Conservation (phyloP, 805 yeast species). For the Starmerella cellae region DNA sequence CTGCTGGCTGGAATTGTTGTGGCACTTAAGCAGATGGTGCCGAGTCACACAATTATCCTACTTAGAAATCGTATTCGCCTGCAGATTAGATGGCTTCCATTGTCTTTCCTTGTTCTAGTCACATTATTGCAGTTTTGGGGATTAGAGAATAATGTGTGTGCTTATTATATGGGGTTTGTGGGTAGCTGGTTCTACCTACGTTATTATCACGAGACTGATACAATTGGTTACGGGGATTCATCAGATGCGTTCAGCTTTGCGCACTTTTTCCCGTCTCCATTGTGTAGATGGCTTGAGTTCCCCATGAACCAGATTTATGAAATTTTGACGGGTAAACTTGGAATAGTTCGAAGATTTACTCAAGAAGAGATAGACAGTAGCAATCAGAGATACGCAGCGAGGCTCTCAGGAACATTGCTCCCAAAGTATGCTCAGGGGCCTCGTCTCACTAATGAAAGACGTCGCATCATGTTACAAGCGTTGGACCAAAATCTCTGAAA, state of each 20-base stretch:
- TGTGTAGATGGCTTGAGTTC: slow-evolving; percentile 40
- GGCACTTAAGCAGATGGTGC: slow-evolving; percentile 50
- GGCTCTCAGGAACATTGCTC: slow-evolving; percentile 19
- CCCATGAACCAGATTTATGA: slow-evolving; percentile 36
- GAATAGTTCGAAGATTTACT: slow-evolving; percentile 11
- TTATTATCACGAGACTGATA: slow-evolving; percentile 51
- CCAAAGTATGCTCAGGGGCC: slow-evolving; percentile 14
- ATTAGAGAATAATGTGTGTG: slow-evolving; percentile 16
- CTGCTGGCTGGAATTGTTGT: slow-evolving; percentile 45
- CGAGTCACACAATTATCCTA: slow-evolving; percentile 43
- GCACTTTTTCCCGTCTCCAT: slow-evolving; percentile 64
- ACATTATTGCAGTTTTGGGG: slow-evolving; percentile 23
- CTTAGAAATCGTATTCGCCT: slow-evolving; percentile 37
- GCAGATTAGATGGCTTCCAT: slow-evolving; percentile 30
- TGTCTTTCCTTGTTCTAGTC: slow-evolving; percentile 28
- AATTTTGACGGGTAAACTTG: slow-evolving; percentile 20
- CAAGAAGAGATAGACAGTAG: slow-evolving; percentile 20
- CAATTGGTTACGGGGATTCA: slow-evolving; percentile 59
- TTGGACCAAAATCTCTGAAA: slow-evolving; percentile 9
- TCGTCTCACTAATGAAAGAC: slow-evolving; percentile 20
- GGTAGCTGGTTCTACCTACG: slow-evolving; percentile 66
- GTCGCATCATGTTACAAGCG: slow-evolving; percentile 19
- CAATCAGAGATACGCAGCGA: slow-evolving; percentile 19
- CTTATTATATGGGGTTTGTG: slow-evolving; percentile 38
- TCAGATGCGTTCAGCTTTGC: slow-evolving; percentile 76